Evolutionary conservation across 257 asterid species (phyloP).

Genomic region (Fraxinus cuspidata): DNA sequence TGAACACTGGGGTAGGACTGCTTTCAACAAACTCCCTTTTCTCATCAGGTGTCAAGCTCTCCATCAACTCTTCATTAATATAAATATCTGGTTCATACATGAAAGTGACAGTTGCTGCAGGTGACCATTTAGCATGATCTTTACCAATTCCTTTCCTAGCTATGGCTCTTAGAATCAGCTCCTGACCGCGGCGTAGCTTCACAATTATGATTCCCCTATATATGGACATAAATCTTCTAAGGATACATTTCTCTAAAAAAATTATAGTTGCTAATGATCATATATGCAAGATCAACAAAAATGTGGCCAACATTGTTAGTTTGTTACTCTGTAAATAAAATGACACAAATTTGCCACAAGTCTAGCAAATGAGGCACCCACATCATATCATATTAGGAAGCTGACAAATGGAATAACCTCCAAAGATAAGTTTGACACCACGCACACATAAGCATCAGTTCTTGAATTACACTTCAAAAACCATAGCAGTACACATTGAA

Average conservation of each 20-base stretch:
- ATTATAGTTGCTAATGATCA: not conserved
- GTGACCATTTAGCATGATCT: conserved; percentile 99
- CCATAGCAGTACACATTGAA: not conserved
- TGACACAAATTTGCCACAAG: not conserved
- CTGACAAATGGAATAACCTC: not conserved
- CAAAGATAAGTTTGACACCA: not conserved
- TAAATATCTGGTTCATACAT: conserved; percentile 95
- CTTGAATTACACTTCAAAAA: not conserved
- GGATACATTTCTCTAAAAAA: not conserved
- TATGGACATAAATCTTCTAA: conserved; percentile 16
- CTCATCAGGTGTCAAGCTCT: conserved; percentile 59
- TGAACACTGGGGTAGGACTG: conserved; percentile 96
- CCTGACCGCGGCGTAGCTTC: conserved; percentile 98
- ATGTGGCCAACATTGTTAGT: not conserved
- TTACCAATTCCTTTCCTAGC: conserved; percentile 98
- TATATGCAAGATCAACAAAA: not conserved
- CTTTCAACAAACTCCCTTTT: conserved; percentile 79
- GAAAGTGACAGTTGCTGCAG: conserved; percentile 98
- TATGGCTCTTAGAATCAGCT: conserved; percentile 85
- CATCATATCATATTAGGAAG: not conserved
- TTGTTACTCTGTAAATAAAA: not conserved
- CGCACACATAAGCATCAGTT: not conserved
- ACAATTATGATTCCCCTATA: conserved; percentile 92
- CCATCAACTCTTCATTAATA: conserved; percentile 93
- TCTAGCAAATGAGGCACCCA: not conserved